Evolutionary conservation across 495 filamentous ascomycete genomes (phyloP).

Genomic region (Glonium stellatum): DNA sequence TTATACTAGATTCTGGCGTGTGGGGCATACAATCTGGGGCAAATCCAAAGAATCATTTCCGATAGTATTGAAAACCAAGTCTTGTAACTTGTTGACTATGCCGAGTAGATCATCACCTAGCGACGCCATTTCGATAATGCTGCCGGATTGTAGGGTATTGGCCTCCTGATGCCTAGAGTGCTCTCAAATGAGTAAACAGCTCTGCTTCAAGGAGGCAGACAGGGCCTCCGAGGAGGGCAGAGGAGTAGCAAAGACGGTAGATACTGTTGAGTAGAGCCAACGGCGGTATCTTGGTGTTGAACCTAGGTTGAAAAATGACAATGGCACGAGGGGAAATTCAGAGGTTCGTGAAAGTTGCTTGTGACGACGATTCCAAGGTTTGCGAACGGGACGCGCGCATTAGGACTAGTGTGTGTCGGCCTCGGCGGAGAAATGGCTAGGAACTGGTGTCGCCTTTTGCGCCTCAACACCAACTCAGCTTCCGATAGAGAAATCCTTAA

Average conservation of each 20-base stretch:
- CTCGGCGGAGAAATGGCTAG: not conserved
- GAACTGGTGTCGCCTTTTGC: no score
- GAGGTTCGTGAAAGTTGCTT: not conserved
- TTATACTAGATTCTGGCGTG: constrained; percentile 8
- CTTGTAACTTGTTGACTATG: constrained; percentile 94
- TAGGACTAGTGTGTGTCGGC: not conserved
- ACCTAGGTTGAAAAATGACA: not conserved
- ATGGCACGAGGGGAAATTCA: constrained; percentile 1
- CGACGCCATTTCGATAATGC: constrained; percentile 47
- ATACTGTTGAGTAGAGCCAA: not conserved
- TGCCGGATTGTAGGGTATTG: constrained; percentile 4
- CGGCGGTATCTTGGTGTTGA: not conserved
- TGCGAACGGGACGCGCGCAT: not conserved
- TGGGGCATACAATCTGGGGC: constrained; percentile 82
- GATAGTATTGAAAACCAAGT: constrained; percentile 98
- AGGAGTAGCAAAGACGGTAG: not conserved
- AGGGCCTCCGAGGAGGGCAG: not conserved
- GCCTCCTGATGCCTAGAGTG: constrained; percentile 13
- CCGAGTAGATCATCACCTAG: constrained; percentile 88
- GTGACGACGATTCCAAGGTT: constrained; percentile 4
- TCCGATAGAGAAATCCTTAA: no score
- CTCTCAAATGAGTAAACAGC: constrained; percentile 20
- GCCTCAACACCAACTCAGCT: no score
- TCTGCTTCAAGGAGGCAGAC: not conserved
- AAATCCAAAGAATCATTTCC: constrained; percentile 96